A percentile compares a stretch with the other conserved stretches of the same genome.
phyloP scores from a whole-genome alignment of 306 rosid species.

The Cucurbita argyrosperma region DNA sequence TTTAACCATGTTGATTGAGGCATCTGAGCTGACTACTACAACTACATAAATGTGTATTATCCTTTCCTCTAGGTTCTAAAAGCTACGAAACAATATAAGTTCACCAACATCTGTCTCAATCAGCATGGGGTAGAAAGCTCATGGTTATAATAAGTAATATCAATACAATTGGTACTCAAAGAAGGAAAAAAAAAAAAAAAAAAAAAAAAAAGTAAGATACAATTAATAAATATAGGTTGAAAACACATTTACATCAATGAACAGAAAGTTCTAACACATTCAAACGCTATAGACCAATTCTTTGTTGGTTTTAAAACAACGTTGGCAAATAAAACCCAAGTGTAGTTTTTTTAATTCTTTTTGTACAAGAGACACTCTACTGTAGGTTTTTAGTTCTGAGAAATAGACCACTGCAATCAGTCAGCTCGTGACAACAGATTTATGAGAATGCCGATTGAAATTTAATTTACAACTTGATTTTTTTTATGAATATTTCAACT shows the following conservation, averaged over 20 bases:
- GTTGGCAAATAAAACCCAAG: neutral
- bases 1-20: neutral
- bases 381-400: neutral
- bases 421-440: neutral
- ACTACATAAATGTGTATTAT: neutral
- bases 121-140: neutral
- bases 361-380: neutral
- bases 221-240: neutral
- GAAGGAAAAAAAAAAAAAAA: neutral
- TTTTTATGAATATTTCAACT: neutral
- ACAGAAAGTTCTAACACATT: neutral
- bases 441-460: neutral
- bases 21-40: constrained; percentile 1
- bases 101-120: neutral
- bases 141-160: neutral
- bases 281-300: neutral
- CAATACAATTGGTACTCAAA: neutral
- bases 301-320: neutral
- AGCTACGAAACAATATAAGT: neutral
- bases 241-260: neutral
- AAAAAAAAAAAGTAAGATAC: neutral
- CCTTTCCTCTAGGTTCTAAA: neutral
- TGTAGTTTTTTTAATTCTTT: neutral
- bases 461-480: neutral
- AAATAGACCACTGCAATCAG: neutral